Evolutionary conservation across 2,329 filamentous ascomycete genomes (phyloP).

Genomic region (Verticillium nubilum): DNA sequence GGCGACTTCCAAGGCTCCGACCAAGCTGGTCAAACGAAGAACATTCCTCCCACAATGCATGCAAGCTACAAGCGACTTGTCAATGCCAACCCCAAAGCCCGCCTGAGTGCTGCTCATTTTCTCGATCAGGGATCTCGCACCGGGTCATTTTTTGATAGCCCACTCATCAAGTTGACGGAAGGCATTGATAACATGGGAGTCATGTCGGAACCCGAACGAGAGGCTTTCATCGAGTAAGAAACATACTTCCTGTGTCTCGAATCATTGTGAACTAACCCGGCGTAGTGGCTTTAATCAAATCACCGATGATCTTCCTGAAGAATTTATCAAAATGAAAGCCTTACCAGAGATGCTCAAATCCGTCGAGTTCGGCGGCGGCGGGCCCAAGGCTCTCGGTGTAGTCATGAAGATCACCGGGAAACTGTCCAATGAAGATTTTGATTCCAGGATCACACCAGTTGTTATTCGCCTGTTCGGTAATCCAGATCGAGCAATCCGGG

Average conservation of each 20-base stretch:
- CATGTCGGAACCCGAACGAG: slow-evolving; percentile 78
- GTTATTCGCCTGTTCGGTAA: slow-evolving; percentile 83
- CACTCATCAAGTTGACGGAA: slow-evolving; percentile 86
- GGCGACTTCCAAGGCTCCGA: slow-evolving; percentile 71
- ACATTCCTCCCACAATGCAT: slow-evolving; percentile 82
- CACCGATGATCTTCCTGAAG: slow-evolving; percentile 91
- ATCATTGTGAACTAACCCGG: slow-evolving; percentile 15
- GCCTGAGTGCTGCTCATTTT: slow-evolving; percentile 79
- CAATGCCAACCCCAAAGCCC: slow-evolving; percentile 82
- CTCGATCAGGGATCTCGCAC: slow-evolving; percentile 79
- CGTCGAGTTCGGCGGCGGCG: slow-evolving; percentile 95
- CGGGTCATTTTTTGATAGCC: slow-evolving; percentile 87
- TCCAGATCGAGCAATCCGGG: slow-evolving; percentile 85
- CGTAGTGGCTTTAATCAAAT: slow-evolving; percentile 72
- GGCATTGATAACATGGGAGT: slow-evolving; percentile 89
- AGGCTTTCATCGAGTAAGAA: slow-evolving; percentile 68
- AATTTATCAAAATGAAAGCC: slow-evolving; percentile 97
- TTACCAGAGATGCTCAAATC: slow-evolving; percentile 95
- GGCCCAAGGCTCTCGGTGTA: slow-evolving; percentile 80
- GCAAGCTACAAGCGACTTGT: slow-evolving; percentile 85
- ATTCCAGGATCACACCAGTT: slow-evolving; percentile 75
- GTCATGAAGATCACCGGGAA: slow-evolving; percentile 90
- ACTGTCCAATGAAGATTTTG: slow-evolving; percentile 84
- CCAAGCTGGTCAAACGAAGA: slow-evolving; percentile 79
- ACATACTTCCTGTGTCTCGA: slow-evolving; percentile 15